Conservation (phyloP, 768 basidiomycete genomes). For the Mycena epipterygia region DNA sequence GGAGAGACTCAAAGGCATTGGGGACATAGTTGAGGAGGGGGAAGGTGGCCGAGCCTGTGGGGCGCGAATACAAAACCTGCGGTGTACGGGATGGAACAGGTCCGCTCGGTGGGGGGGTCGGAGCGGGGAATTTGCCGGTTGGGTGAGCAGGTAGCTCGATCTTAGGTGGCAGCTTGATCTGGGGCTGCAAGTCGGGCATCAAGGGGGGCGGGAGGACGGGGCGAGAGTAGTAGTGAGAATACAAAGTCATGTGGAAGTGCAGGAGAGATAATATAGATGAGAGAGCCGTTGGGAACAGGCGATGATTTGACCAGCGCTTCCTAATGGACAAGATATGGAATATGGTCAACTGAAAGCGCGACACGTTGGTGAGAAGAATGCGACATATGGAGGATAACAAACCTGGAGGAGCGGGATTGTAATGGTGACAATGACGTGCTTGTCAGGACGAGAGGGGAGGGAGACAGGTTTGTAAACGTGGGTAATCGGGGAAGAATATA, state of each 20-base stretch:
- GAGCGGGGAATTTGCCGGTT: slow-evolving; percentile 27
- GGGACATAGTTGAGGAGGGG: slow-evolving; percentile 83
- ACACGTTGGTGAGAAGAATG: slow-evolving; percentile 7
- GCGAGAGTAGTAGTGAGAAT: slow-evolving; percentile 46
- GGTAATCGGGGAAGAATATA: slow-evolving; percentile 77
- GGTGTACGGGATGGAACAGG: background rate
- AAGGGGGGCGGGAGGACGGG: slow-evolving; percentile 31
- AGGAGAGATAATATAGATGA: slow-evolving; percentile 69
- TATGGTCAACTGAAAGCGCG: slow-evolving; percentile 62
- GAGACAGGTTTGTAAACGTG: slow-evolving; percentile 61
- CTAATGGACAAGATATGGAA: slow-evolving; percentile 77
- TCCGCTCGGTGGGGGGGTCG: slow-evolving; percentile 21
- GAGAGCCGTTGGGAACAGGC: slow-evolving; percentile 78
- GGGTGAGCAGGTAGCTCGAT: slow-evolving; percentile 8
- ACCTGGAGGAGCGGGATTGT: slow-evolving; percentile 82
- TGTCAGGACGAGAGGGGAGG: slow-evolving; percentile 75
- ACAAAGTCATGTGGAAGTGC: slow-evolving; percentile 78
- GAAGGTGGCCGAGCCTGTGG: slow-evolving; percentile 52
- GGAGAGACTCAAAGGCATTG: slow-evolving; percentile 76
- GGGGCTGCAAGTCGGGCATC: slow-evolving; percentile 27
- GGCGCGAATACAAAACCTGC: slow-evolving; percentile 29
- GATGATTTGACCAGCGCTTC: slow-evolving; percentile 72
- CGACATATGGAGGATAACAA: slow-evolving; percentile 31
- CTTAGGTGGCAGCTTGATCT: slow-evolving; percentile 12
- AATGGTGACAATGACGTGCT: slow-evolving; percentile 80